Conservation (phyloP, 2,329 filamentous ascomycete species). For the Phoma sp. region DNA sequence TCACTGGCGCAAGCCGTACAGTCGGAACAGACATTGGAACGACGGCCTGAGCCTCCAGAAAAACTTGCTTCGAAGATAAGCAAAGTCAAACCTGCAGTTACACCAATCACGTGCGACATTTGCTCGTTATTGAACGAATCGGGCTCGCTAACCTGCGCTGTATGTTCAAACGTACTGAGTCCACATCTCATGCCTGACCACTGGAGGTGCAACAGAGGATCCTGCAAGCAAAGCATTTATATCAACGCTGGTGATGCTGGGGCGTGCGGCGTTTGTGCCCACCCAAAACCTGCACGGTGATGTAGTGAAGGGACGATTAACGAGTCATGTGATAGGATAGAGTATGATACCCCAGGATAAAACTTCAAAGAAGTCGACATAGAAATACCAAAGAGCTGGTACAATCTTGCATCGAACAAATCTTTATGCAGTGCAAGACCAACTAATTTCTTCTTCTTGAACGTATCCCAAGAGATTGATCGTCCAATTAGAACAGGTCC, state of each 20-base stretch:
- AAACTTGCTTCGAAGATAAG: neutral
- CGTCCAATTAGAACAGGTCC: neutral
- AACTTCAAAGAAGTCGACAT: neutral
- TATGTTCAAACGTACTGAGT: conserved; percentile 74
- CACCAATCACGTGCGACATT: conserved; percentile 57
- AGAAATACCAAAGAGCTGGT: neutral
- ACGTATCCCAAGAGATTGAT: neutral
- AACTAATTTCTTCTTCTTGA: no score
- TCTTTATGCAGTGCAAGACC: no score
- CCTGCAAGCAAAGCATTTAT: conserved; percentile 65
- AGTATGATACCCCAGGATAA: neutral
- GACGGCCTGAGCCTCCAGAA: conserved; percentile 10
- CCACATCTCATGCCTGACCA: conserved; percentile 58
- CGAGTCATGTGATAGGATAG: neutral
- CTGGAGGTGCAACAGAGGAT: conserved; percentile 68
- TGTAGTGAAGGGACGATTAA: neutral
- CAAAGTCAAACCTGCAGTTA: conserved; percentile 10
- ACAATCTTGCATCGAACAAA: no score
- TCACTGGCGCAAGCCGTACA: conserved; percentile 16
- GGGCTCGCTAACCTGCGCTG: conserved; percentile 64
- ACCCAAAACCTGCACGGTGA: neutral
- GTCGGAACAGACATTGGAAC: conserved; percentile 30
- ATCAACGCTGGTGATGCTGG: conserved; percentile 73
- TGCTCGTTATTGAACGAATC: conserved; percentile 72
- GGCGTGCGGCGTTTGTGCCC: conserved; percentile 73